phyloP scores from a whole-genome alignment of 2,329 filamentous ascomycete species.

The Penicillium sp. region DNA sequence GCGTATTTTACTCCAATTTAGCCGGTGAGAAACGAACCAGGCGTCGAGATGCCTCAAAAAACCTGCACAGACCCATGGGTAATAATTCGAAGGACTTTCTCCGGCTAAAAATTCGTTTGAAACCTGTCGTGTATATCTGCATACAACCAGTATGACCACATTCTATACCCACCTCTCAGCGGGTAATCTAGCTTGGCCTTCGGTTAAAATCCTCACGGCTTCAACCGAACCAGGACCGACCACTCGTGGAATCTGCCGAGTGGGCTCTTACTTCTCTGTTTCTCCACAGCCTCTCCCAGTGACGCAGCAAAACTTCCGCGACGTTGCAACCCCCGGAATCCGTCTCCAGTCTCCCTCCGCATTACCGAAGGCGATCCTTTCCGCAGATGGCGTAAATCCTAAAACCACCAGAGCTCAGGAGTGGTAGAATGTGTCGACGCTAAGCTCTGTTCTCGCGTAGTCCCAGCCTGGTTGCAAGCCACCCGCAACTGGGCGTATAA shows the following conservation, averaged over 20 bases:
- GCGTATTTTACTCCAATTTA: neutral
- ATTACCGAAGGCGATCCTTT: slow-evolving; percentile 25
- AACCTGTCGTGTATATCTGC: neutral
- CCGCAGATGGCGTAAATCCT: slow-evolving; percentile 11
- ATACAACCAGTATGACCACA: neutral
- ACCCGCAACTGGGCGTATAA: slow-evolving; percentile 14
- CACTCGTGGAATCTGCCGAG: slow-evolving; percentile 18
- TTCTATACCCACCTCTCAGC: neutral
- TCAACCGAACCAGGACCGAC: slow-evolving; percentile 10
- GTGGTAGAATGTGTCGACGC: slow-evolving; percentile 18
- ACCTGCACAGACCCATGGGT: slow-evolving; percentile 3
- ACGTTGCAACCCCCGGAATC: slow-evolving; percentile 18
- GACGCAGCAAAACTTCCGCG: slow-evolving; percentile 22
- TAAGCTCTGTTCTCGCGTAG: slow-evolving; percentile 7
- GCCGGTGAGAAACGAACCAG: neutral
- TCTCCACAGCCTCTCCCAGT: slow-evolving; percentile 17
- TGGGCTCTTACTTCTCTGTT: slow-evolving; percentile 6
- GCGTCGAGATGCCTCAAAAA: neutral
- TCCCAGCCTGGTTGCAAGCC: slow-evolving; percentile 9
- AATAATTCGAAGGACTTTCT: too few relatives aligned
- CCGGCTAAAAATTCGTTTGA: neutral
- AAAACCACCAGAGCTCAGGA: neutral
- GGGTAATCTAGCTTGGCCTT: slow-evolving; percentile 6
- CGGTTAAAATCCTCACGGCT: slow-evolving; percentile 24
- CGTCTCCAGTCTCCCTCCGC: slow-evolving; percentile 23